Evolutionary conservation across 2,329 filamentous ascomycete species (phyloP), one percentile per base, ranked within the genome.

Genomic region (Colletotrichum cordylinicola): DNA sequence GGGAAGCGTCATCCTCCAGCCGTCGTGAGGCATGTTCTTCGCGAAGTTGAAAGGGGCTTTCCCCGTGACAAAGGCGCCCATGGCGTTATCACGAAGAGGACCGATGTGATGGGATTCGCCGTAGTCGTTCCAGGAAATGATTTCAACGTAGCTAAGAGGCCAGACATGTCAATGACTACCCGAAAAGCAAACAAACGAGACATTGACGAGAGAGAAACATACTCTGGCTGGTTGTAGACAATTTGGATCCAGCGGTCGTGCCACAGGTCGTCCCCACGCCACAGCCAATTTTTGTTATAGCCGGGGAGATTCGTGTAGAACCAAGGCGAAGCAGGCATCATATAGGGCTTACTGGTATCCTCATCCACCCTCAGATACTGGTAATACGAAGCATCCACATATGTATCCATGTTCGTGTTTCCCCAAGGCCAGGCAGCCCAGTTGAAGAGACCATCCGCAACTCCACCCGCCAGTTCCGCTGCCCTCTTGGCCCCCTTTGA

Each of bases 211-310:
- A 56, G 21, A 24, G 21, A 27, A 16, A 60, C 56, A 31, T 61
- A 61, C 56, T 61, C 56, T 10, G 56, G 56, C 29, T 61, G 56
- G 1, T 31, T 31, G 3, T 61, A 31, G 10, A 61, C 3, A 31
- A 61, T 33, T 3, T 31, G 78, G 10, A 86, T 82, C 91, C 91
- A 93, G 18, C 91, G 88, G 69, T 90, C 84, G 76, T 86, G 88
- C 91, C 91, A 93, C 8, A 93, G 81, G 69, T 88, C 84, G 78
- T 93, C 91, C n/a, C 90, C 89, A n/a, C 87, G 86, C 86, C 90
- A 93, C 7, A 92, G 83, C 91, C 91, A 93, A 80, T 92, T 91
- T 83, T 93, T 93, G 48, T 84, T 81, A 78, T 87, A 92, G 15
- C 84, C 83, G 0, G 89, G 87, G 6, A 92, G 83, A 72, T 91